Base-by-base conservation (phyloP, 352 stramenopile genomes). In the Blastocystis sp. region DNA sequence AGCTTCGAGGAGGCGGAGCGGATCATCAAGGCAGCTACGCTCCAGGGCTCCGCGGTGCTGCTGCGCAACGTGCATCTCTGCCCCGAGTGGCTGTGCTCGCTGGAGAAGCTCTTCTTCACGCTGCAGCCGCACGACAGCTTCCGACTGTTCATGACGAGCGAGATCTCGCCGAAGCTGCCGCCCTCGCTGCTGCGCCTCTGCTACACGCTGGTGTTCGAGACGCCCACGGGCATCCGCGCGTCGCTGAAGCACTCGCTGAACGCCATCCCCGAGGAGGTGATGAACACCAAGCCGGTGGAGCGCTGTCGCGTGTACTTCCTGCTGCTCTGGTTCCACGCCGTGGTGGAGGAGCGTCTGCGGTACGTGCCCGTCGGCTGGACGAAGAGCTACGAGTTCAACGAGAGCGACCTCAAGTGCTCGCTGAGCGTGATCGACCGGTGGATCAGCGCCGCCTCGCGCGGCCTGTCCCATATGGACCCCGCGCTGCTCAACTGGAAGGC, bases 61-160 rank as follows among this genome's bases (percentile, higher is more conserved):
- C 92, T 99, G 80, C 97, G 98, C 59, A 99, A 99, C 93, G 95
- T 98, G 31, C 98, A 99, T 91, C 92, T 99, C 60, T 99, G 96
- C 88, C 94, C 95, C n/a, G 93, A 95, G 67, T 99, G 97, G 97
- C 93, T 99, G 10, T 93, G 94, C 29, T 94, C 93, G 24, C 93
- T 99, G 24, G 97, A 99, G 89, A 99, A 99, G 92, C 98, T 96
- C 91, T 93, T 99, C 1, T 96, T 96, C 90, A 95, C 94, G 60
- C 90, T 98, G 19, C 90, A 33, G 76, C 59, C 55, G 90, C 91
- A 59, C n/a, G 13, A 19, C 19, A 37, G 69, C 51, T 97, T 97
- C 89, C 90, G 94, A 39, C 89, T 98, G 9, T 99, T 99, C 91
- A 93, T 99, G 70, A 99, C 98, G 0, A 98, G 95, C 90, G 97